Base-by-base conservation (phyloP, 2,329 filamentous ascomycete species). In the Rasamsonia emersonii region DNA sequence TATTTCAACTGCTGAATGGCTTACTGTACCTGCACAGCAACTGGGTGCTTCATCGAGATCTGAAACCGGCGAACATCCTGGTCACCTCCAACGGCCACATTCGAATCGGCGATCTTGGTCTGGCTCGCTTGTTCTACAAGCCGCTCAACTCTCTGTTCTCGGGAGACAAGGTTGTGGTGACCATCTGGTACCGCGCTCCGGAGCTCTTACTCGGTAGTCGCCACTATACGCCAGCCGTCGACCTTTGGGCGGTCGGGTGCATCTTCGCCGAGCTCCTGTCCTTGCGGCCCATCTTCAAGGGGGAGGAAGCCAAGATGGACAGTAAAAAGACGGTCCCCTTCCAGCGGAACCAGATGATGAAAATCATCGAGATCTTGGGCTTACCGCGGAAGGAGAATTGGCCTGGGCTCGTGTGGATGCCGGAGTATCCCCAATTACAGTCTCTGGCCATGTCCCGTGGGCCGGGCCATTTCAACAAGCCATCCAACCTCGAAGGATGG, bases 51-150 rank as follows among this genome's bases (percentile, higher is more conserved):
- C 91, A 98, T 58, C 84, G 91, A 27, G 91, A 98, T 60, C 70
- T 98, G 31, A 98, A 98, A 56, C 91, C 91, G 3, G 91, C 91
- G 45, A 98, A 98, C 57, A 98, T 98, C 62, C 93, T 98, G 79
- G 89, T 98, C 28, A 96, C 88, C 1, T 91, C 84, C 5, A 65
- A 68, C 4, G 91, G 91, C 8, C 83, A 86, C 42, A 86, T 98
- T 45, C 91, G 91, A 54, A 94, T 98, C 43, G 91, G 91, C 24
- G 91, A 98, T 58, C 65, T 98, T 24, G 91, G 91, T 2, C 73
- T 98, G 2, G 91, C 91, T 5, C 79, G 91, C 11, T 70, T 95
- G 2, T 96, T 96, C 60, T 82, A 91, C 63, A 95, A 96, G 53
- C 91, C 91, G 0, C 67, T 96, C 1, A 86, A 93, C 50, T 85